Conservation (phyloP, 371 early-diverging fungal genomes). For the Blastocladiella emersonii region DNA sequence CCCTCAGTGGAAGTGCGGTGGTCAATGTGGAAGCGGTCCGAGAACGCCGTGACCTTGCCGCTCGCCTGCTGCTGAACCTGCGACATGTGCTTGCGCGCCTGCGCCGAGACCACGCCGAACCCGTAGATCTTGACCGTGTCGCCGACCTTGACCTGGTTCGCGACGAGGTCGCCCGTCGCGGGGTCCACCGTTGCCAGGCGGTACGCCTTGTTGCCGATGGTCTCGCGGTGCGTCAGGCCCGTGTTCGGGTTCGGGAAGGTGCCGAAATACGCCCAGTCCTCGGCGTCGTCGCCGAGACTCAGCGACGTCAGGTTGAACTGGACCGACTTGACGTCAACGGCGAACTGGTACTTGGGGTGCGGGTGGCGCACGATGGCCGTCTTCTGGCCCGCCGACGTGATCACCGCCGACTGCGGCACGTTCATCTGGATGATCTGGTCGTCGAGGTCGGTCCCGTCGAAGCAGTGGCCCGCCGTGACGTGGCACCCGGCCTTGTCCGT, state of each 20-base stretch:
- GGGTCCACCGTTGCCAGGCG: no score
- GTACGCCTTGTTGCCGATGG: background rate
- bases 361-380: background rate
- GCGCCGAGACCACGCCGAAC: background rate
- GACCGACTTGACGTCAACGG: constrained; percentile 1
- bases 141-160: background rate
- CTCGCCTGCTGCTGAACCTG: background rate
- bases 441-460: background rate
- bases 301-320: background rate
- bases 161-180: background rate
- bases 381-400: no score
- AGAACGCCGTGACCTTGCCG: background rate
- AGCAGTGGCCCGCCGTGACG: constrained; percentile 4
- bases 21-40: background rate
- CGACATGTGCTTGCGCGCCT: background rate
- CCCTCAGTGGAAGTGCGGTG: constrained; percentile 1
- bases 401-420: background rate
- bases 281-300: background rate
- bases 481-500: background rate
- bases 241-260: constrained; percentile 7
- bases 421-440: background rate
- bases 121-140: background rate
- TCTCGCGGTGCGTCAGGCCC: background rate
- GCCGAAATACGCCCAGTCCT: constrained; percentile 5
- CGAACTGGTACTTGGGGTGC: background rate